Conservation (phyloP, 176 grass and related monocot species). For the Poa annua region DNA sequence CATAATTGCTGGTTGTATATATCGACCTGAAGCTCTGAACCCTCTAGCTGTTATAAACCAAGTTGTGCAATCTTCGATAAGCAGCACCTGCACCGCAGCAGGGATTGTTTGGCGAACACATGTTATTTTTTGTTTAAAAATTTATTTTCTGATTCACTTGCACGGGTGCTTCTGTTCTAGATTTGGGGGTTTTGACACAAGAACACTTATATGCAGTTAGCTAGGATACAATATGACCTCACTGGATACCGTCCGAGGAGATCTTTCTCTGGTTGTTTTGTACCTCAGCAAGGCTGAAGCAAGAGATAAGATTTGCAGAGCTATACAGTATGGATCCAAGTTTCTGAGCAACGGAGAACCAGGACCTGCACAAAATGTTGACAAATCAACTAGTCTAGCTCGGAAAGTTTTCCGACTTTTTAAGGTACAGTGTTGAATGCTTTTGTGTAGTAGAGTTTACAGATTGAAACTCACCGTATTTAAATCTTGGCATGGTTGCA, state of each 20-base stretch:
- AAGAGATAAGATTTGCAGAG: conserved; percentile 85
- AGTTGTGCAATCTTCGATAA: neutral
- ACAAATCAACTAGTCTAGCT: conserved; percentile 85
- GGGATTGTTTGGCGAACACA: neutral
- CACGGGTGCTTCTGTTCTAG: neutral
- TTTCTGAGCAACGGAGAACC: conserved; percentile 79
- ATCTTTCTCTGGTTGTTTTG: conserved; percentile 71
- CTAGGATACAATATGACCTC: conserved; percentile 54
- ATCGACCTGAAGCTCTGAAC: neutral
- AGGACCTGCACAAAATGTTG: conserved; percentile 83
- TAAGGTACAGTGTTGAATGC: conserved; percentile 50
- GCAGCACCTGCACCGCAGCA: too few species aligned
- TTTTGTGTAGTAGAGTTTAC: neutral
- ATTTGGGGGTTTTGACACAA: neutral
- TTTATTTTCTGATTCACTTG: neutral
- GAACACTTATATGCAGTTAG: neutral
- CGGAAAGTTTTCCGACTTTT: conserved; percentile 89
- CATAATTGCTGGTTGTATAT: neutral
- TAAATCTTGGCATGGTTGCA: neutral
- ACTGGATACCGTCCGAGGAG: conserved; percentile 60
- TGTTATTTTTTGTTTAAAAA: neutral
- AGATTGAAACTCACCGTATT: neutral
- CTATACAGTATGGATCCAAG: conserved; percentile 91
- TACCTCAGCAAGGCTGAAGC: conserved; percentile 88
- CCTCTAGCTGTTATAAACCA: neutral